Base-by-base conservation (phyloP, 106 monocot genomes). In the Dactylorhiza incarnata region DNA sequence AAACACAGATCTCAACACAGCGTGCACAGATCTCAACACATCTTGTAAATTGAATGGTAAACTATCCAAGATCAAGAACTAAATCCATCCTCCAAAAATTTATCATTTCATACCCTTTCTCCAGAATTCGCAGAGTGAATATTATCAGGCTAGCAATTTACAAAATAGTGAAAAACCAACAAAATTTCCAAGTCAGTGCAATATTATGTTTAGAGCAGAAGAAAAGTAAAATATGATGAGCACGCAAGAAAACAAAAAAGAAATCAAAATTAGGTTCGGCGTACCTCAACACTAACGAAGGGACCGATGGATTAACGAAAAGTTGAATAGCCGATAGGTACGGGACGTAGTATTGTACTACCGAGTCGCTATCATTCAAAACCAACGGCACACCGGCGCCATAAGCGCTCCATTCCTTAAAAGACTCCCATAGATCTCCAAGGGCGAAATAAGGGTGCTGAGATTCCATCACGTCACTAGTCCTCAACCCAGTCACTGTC, bases 331-430 rank as follows among this genome's bases (percentile, higher is more conserved):
- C 90, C 43, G 90, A 90, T 12, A 90, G 69, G 72, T 85, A 90
- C 0, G 90, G 90, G 6, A 87, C 90, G 48, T 90, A 90, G 51
- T 87, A 90, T 77, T 90, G 90, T 19, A 87, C 66, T 25, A 90
- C 90, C 0, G 45, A 73, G 22, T 90, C 87, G 7, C 67, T 77
- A 12, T 80, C 90, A 51, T 85, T 81, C 54, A 90, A 56, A 10
- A 87, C 85, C 45, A 90, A 49, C 12, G 90, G 90, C 49, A 90
- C 90, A 5, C 90, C 90, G 13, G 82, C 81, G 48, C 90, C 90
- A 79, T 87, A 90, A 44, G 85, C 87, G 72, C 87, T 87, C 87
- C 83, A 87, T 73, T 87, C 83, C 54, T 54, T 78, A 25, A 83
- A 87, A 9, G 83, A 84, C 7, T 87, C 87, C 91, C 88, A 92